Percentiles rank a stretch among this genome's conserved stretches.
These are phyloP conservation scores for Pseudocercospora vitis DNA, from an alignment of 2,329 filamentous ascomycete genomes.

Conservation along the genomic window DNA sequence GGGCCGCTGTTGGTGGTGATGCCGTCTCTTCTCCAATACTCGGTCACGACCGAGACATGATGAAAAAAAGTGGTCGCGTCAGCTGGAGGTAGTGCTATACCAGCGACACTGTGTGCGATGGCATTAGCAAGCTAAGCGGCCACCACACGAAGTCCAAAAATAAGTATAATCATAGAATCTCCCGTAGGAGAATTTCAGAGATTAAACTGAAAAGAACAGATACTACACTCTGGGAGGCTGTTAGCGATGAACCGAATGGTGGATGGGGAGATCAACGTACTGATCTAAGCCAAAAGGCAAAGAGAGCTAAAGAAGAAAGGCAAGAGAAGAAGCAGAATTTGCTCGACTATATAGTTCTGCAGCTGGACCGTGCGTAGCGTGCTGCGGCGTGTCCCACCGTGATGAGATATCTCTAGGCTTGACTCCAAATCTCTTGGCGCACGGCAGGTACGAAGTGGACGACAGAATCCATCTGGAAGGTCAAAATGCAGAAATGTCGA, in stretches of 20 bases:
- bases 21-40: constrained; percentile 6
- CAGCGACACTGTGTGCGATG: background rate
- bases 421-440: no score
- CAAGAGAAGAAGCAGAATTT: background rate
- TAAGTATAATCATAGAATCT: constrained; percentile 20
- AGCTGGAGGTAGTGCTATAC: constrained; percentile 3
- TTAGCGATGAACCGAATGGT: background rate
- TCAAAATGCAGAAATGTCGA: no score
- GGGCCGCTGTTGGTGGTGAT: background rate
- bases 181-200: constrained; percentile 20
- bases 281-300: constrained; percentile 19
- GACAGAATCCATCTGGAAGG: no score
- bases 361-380: no score
- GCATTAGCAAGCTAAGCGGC: constrained; percentile 9
- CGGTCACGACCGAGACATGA: constrained; percentile 4
- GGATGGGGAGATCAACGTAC: background rate
- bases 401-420: no score
- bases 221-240: constrained; percentile 8
- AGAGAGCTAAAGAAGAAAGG: constrained; percentile 15
- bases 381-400: no score
- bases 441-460: no score
- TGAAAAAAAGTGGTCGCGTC: constrained; percentile 9
- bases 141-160: constrained; percentile 11
- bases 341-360: no score
- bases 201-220: constrained; percentile 16